Evolutionary conservation across 805 yeast genomes (phyloP).

Genomic region (Torulaspora maleeae): DNA sequence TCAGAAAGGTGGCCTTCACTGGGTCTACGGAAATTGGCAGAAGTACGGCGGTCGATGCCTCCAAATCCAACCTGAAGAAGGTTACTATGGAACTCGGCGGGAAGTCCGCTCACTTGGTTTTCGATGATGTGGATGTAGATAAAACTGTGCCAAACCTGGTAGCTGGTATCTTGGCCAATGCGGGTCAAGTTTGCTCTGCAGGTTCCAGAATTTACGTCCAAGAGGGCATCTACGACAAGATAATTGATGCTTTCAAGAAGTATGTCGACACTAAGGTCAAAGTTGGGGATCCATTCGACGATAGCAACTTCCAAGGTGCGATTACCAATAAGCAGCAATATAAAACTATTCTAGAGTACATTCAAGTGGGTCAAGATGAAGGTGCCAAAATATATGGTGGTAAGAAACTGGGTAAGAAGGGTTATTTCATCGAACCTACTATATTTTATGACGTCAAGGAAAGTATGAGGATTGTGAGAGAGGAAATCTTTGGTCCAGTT

Average conservation of each 20-base stretch:
- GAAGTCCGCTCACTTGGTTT: conserved; percentile 72
- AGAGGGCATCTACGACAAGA: conserved; percentile 62
- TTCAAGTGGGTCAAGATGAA: conserved; percentile 60
- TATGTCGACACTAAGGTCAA: conserved; percentile 53
- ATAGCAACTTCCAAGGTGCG: conserved; percentile 67
- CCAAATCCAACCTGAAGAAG: conserved; percentile 69
- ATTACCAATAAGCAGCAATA: conserved; percentile 68
- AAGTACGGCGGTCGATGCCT: conserved; percentile 63
- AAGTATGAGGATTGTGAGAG: conserved; percentile 58
- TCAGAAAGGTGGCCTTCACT: conserved; percentile 74
- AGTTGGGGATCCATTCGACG: conserved; percentile 73
- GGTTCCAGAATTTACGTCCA: conserved; percentile 77
- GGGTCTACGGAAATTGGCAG: conserved; percentile 78
- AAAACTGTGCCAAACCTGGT: conserved; percentile 49
- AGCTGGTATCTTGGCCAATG: conserved; percentile 69
- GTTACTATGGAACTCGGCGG: conserved; percentile 82
- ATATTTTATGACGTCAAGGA: conserved; percentile 64
- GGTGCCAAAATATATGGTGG: conserved; percentile 74
- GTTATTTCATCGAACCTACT: conserved; percentile 71
- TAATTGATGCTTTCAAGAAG: conserved; percentile 52
- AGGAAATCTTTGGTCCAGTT: conserved; percentile 80
- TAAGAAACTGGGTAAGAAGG: conserved; percentile 57
- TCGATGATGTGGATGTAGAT: conserved; percentile 60
- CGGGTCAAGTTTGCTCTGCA: conserved; percentile 81
- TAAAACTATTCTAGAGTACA: conserved; percentile 62